Percentiles rank a stretch among this genome's conserved stretches.
Conservation (phyloP, 805 yeast genomes). For the Saccharomyces paradoxus region DNA sequence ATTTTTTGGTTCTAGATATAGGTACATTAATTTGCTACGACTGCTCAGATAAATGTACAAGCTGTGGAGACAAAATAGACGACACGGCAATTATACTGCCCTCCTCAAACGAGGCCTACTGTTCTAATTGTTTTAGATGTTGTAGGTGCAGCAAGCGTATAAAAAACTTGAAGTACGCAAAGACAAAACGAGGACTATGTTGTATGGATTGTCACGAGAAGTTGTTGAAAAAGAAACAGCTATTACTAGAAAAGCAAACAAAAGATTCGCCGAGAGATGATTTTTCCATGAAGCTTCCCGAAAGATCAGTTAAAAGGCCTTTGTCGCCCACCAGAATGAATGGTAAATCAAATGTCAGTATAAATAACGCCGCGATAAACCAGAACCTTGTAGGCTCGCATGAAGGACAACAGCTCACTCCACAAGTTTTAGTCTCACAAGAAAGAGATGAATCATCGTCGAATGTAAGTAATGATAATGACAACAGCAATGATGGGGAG, state of each 20-base stretch:
- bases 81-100: conserved; percentile 73
- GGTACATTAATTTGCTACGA: conserved; percentile 82
- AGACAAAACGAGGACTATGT: conserved; percentile 87
- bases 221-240: conserved; percentile 66
- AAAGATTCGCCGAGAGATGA: neutral
- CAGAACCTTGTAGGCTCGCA: neutral
- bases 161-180: conserved; percentile 83
- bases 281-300: neutral
- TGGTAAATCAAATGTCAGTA: neutral
- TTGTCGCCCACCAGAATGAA: neutral
- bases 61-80: conserved; percentile 79
- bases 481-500: neutral
- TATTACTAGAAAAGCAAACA: conserved; percentile 11
- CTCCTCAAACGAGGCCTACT: conserved; percentile 92
- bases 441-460: conserved; percentile 4
- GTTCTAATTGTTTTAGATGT: conserved; percentile 85
- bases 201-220: conserved; percentile 91
- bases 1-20: conserved; percentile 81
- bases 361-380: neutral
- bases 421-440: neutral
- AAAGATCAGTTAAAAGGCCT: neutral
- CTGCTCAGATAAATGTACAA: conserved; percentile 80
- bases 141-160: conserved; percentile 81
- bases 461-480: conserved; percentile 3
- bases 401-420: neutral